Evolutionary conservation across 345 rosid species (phyloP).

Genomic region (Eucalyptus tenuipes): DNA sequence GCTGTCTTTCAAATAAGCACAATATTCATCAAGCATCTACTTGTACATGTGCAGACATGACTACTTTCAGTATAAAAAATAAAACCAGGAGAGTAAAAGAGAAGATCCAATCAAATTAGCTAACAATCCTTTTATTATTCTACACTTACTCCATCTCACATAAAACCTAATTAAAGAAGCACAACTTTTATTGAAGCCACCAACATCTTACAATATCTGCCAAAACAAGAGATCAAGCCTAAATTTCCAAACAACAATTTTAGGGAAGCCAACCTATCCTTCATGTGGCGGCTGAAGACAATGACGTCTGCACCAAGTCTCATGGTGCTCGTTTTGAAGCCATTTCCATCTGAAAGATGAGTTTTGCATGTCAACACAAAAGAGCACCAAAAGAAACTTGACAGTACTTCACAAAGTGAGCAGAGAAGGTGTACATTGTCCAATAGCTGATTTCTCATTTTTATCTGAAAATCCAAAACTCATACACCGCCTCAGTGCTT

Average conservation of each 20-base stretch:
- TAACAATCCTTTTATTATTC: background rate
- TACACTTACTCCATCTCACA: background rate
- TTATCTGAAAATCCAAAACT: slow-evolving; percentile 98
- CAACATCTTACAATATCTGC: background rate
- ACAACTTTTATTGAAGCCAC: background rate
- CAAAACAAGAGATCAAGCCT: background rate
- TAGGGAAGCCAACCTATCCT: slow-evolving; percentile 40
- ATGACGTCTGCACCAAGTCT: slow-evolving; percentile 95
- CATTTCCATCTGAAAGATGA: slow-evolving; percentile 76
- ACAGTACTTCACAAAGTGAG: background rate
- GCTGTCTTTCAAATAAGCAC: background rate
- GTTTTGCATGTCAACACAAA: slow-evolving; percentile 10
- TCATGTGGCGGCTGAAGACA: slow-evolving; percentile 66
- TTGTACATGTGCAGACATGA: background rate
- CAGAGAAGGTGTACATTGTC: slow-evolving; percentile 47
- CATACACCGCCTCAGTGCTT: slow-evolving; percentile 77
- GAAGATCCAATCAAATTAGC: background rate
- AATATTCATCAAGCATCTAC: background rate
- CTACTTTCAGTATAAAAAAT: background rate
- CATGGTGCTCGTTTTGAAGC: slow-evolving; percentile 97
- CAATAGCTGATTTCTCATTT: slow-evolving; percentile 60
- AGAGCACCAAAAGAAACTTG: background rate
- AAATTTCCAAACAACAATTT: background rate
- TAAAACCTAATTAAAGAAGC: background rate
- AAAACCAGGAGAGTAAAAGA: background rate